phyloP scores from a whole-genome alignment of 2,329 filamentous ascomycete genomes.

The Claviceps spartinae region DNA sequence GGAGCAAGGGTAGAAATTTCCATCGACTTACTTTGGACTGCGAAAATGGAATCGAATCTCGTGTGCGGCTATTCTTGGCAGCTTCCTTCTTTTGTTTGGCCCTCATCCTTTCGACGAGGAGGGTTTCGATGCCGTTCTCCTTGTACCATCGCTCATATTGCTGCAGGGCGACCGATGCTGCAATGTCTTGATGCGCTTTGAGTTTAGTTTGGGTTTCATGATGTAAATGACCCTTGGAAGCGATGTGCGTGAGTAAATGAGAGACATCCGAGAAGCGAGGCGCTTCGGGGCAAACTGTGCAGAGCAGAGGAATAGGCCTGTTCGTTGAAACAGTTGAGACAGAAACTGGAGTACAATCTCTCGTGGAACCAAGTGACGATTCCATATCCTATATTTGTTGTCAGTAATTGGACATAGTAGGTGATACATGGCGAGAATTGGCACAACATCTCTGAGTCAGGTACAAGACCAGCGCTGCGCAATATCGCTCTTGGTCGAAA shows the following conservation, averaged over 20 bases:
- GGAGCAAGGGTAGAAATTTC: background rate
- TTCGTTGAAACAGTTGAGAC: conserved; percentile 12
- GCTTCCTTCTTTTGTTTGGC: conserved; percentile 58
- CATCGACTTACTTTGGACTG: conserved; percentile 12
- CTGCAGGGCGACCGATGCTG: conserved; percentile 47
- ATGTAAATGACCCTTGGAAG: conserved; percentile 83
- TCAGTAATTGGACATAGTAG: conserved; percentile 9
- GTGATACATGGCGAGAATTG: conserved; percentile 2
- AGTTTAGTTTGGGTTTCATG: conserved; percentile 73
- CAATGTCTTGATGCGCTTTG: conserved; percentile 50
- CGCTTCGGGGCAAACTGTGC: conserved; percentile 68
- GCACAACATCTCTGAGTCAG: conserved; percentile 2
- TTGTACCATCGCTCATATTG: conserved; percentile 70
- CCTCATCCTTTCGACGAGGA: conserved; percentile 66
- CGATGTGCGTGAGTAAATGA: conserved; percentile 81
- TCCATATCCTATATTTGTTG: conserved; percentile 23
- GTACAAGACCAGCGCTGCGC: conserved; percentile 2
- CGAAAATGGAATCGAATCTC: conserved; percentile 9
- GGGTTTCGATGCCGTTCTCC: conserved; percentile 51
- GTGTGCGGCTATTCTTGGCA: conserved; percentile 35
- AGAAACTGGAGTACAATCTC: conserved; percentile 10
- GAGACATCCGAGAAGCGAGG: conserved; percentile 81
- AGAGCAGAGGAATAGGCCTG: conserved; percentile 52
- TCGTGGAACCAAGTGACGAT: conserved; percentile 14
- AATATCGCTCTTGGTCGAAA: background rate